Conservation (phyloP, 2,329 filamentous ascomycete species). For the Penicillium sp. region DNA sequence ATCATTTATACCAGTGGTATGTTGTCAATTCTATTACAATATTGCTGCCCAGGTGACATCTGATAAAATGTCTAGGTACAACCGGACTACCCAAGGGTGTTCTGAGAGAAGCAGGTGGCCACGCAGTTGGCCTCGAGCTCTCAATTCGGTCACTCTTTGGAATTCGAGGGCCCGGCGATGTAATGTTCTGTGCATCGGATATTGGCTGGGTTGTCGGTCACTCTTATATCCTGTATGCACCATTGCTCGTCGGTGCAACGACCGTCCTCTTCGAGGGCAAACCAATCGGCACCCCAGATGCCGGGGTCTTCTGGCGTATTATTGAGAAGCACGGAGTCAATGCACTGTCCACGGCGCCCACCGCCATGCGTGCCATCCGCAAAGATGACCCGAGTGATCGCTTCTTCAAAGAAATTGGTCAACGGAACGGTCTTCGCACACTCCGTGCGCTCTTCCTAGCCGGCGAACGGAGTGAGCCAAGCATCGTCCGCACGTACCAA, state of each 20-base stretch:
- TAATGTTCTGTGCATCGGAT: conserved; percentile 73
- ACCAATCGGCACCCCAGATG: conserved; percentile 80
- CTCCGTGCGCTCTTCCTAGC: conserved; percentile 76
- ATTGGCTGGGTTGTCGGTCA: conserved; percentile 90
- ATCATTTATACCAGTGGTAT: conserved; percentile 75
- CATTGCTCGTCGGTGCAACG: conserved; percentile 75
- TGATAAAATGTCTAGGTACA: no score
- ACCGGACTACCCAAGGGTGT: conserved; percentile 81
- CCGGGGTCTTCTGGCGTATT: conserved; percentile 82
- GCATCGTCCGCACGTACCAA: conserved; percentile 76
- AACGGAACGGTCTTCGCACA: conserved; percentile 62
- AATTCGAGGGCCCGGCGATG: conserved; percentile 75
- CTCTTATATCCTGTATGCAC: conserved; percentile 83
- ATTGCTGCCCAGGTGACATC: no score
- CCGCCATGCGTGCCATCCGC: conserved; percentile 77
- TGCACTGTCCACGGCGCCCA: conserved; percentile 79
- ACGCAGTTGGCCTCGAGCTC: conserved; percentile 76
- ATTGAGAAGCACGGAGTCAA: conserved; percentile 81
- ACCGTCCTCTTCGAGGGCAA: conserved; percentile 94
- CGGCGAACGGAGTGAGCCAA: conserved; percentile 82
- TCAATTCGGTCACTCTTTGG: conserved; percentile 79
- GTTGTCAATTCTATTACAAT: no score
- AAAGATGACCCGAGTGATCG: conserved; percentile 74
- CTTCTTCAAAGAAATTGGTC: conserved; percentile 57
- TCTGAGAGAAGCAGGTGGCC: conserved; percentile 72